These are phyloP conservation scores for Heliamphora exappendiculata DNA, from an alignment of 148 eudicot genomes.

Conservation along the genomic window DNA sequence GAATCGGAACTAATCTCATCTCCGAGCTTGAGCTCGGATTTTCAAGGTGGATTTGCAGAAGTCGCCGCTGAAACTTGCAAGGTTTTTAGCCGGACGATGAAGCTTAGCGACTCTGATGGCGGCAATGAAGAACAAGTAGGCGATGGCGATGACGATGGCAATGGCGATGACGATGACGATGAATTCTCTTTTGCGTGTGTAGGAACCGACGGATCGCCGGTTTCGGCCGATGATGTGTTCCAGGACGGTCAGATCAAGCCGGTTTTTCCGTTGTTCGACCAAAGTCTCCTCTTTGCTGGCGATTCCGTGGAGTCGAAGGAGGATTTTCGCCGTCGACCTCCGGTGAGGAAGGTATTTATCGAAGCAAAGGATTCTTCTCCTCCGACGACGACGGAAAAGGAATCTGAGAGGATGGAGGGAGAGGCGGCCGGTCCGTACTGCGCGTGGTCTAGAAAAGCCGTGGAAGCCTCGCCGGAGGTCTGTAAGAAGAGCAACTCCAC, in stretches of 20 bases:
- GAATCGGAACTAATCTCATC: background rate
- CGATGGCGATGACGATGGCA: conserved; percentile 14
- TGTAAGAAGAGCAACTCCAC: conserved; percentile 87
- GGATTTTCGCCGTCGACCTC: conserved; percentile 17
- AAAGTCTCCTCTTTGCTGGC: conserved; percentile 8
- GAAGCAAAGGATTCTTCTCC: conserved; percentile 18
- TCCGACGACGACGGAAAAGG: background rate
- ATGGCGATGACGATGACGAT: conserved; percentile 16
- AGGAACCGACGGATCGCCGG: conserved; percentile 21
- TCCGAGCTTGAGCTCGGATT: background rate
- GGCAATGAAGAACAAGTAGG: conserved; percentile 14
- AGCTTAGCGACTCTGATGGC: background rate
- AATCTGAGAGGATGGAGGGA: conserved; percentile 1
- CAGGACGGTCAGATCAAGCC: conserved; percentile 58
- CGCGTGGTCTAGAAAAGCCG: conserved; percentile 30
- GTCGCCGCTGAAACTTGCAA: background rate
- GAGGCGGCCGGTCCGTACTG: conserved; percentile 38
- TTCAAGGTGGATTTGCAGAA: background rate
- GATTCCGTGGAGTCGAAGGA: background rate
- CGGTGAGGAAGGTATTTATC: conserved; percentile 55
- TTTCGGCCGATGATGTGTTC: conserved; percentile 56
- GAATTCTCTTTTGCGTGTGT: conserved; percentile 40
- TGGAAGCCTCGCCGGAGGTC: conserved; percentile 31
- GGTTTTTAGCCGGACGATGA: background rate
- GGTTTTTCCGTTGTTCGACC: conserved; percentile 38